Evolutionary conservation across 2,329 filamentous ascomycete genomes (phyloP), one percentile per base, ranked within the genome.

Genomic region (Metarhizium humberi): DNA sequence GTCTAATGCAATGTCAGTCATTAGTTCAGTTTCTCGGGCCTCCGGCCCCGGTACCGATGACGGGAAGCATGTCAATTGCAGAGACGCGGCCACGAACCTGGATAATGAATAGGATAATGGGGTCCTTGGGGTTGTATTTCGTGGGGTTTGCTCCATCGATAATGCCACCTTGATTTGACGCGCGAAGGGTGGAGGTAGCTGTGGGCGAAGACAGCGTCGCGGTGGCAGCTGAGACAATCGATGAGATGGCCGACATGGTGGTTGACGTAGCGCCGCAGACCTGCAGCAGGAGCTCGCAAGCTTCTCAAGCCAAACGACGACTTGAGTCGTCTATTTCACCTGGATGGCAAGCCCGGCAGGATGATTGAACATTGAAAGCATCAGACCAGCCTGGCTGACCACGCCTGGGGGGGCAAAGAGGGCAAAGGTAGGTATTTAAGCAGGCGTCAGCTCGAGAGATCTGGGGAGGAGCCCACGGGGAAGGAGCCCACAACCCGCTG

Each of bases 71-170:
- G 48, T 34, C 4, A 7, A 40, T 40, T 16, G 48, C 48, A 45
- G 4, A 10, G 8, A 7, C n/a, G 1, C 3, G 13, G 8, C 11
- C 25, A 58, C 67, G 47, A 62, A 75, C 74, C 82, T 91, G 87
- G 51, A 91, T 86, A 63, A 91, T 89, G 70, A 92, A 90, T 50
- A 89, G 70, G 49, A 83, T 81, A 58, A 92, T 85, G 6, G 88
- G 88, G 60, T 90, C 86, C 56, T 81, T 86, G 11, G 85, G 64
- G 62, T 87, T 82, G 71, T 87, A 90, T 34, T 78, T 66, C 34
- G 86, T 77, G 1, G 88, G 88, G 59, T 90, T 84, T 53, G 80
- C 72, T 47, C 85, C 84, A 60, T 90, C 87, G 47, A 92, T 74
- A 57, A 92, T 80, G 59, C 88, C 88, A 54, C 74, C 75, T 59